Conservation (phyloP, 2,329 filamentous ascomycete species). For the Trichoderma sp. region DNA sequence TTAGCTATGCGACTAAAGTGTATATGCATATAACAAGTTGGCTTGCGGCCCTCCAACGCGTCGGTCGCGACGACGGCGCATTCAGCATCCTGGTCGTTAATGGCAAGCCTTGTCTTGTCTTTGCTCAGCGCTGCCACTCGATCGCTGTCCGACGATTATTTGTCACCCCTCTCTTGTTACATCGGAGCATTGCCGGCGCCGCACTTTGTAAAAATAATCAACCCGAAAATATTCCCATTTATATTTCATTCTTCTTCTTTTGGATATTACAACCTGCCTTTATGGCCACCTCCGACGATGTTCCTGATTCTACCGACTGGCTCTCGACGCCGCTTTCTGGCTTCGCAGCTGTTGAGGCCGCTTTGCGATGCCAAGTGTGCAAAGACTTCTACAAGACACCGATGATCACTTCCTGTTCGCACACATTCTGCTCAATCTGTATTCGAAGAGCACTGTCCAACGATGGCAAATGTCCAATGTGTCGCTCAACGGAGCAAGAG, state of each 20-base stretch:
- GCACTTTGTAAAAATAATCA: neutral
- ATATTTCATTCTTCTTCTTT: neutral
- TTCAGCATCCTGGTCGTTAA: conserved; percentile 2
- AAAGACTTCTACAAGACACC: conserved; percentile 96
- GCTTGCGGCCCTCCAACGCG: conserved; percentile 9
- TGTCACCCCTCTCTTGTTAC: neutral
- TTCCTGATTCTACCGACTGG: conserved; percentile 86
- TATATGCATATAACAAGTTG: neutral
- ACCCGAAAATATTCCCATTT: neutral
- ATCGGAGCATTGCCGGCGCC: neutral
- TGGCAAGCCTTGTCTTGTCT: neutral
- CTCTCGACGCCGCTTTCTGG: conserved; percentile 66
- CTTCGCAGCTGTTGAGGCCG: conserved; percentile 74
- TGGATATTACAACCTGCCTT: neutral
- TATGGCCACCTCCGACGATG: conserved; percentile 34
- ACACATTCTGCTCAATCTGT: conserved; percentile 96
- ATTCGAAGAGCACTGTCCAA: conserved; percentile 82
- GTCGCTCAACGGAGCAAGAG: conserved; percentile 77
- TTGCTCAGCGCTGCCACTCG: neutral
- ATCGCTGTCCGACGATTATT: neutral
- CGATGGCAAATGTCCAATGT: conserved; percentile 87
- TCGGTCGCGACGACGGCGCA: conserved; percentile 20
- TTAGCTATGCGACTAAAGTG: neutral
- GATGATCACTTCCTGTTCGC: conserved; percentile 90
- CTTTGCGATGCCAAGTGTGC: conserved; percentile 93